A percentile compares a stretch with the other conserved stretches of the same genome.
Conservation (phyloP, 2,329 filamentous ascomycete species). For the Ophiostoma quercus region DNA sequence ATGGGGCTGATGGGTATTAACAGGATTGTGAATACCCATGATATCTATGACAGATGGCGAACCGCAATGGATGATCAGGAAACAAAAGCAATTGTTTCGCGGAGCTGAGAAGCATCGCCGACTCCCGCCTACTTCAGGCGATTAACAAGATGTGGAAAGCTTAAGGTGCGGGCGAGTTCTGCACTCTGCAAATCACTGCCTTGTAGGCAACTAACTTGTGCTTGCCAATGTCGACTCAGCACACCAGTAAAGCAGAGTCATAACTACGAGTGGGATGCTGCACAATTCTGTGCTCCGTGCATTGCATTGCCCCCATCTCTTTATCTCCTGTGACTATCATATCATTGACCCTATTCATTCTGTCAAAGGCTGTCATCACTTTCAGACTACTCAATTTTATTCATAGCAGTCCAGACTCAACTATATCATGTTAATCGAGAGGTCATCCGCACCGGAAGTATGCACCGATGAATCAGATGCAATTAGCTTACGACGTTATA, state of each 20-base stretch:
- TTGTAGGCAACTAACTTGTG: neutral
- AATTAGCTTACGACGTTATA: neutral
- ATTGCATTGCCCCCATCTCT: conserved; percentile 5
- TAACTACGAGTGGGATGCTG: neutral
- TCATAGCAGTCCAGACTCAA: neutral
- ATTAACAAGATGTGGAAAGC: neutral
- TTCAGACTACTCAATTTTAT: neutral
- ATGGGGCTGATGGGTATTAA: neutral
- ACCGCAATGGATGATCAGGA: neutral
- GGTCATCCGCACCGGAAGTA: neutral
- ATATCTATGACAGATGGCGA: neutral
- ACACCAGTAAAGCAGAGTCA: neutral
- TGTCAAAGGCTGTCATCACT: neutral
- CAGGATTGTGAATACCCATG: neutral
- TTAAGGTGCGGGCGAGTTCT: neutral
- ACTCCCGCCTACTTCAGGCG: neutral
- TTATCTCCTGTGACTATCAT: neutral
- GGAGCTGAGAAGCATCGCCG: neutral
- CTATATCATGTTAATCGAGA: neutral
- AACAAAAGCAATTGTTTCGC: neutral
- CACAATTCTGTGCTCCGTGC: neutral
- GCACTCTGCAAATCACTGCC: neutral
- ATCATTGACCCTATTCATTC: neutral
- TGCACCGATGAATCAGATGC: neutral
- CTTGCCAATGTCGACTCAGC: neutral